phyloP scores from a whole-genome alignment of 208 protist genomes.

The Leishmania martiniquensis region DNA sequence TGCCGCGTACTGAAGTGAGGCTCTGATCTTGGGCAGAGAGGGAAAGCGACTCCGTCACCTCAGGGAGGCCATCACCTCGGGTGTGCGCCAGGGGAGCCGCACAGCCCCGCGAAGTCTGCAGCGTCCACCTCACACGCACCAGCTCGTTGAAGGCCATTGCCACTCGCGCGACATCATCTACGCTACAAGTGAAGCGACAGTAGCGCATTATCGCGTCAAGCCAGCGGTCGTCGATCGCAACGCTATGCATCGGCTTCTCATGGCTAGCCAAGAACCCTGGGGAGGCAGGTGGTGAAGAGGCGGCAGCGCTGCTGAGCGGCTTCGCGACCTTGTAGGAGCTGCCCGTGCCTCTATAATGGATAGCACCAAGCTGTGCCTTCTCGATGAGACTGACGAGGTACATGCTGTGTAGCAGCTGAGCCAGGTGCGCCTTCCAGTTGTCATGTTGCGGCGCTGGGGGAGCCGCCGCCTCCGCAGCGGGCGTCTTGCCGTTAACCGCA shows the following conservation, averaged over 20 bases:
- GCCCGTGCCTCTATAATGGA: not conserved
- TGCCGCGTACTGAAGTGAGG: not conserved
- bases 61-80: not conserved
- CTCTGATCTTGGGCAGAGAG: not conserved
- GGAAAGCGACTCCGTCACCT: not conserved
- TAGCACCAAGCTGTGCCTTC: slow-evolving; percentile 68
- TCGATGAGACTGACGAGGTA: slow-evolving; percentile 72
- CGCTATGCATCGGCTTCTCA: slow-evolving; percentile 5
- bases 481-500: not conserved
- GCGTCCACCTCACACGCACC: slow-evolving; percentile 44
- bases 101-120: slow-evolving; percentile 5
- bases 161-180: slow-evolving; percentile 70
- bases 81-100: not conserved
- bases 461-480: not conserved
- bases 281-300: not conserved
- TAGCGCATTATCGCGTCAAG: slow-evolving; percentile 63
- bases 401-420: slow-evolving; percentile 62
- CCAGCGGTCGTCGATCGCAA: slow-evolving; percentile 52
- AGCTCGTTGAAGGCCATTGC: slow-evolving; percentile 56
- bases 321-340: not conserved
- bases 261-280: not conserved
- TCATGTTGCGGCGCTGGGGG: not conserved
- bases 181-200: slow-evolving; percentile 47
- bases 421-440: slow-evolving; percentile 38
- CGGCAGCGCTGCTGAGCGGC: not conserved